phyloP scores from a whole-genome alignment of 129 eudicot species.

The Oenanthe sinensis region DNA sequence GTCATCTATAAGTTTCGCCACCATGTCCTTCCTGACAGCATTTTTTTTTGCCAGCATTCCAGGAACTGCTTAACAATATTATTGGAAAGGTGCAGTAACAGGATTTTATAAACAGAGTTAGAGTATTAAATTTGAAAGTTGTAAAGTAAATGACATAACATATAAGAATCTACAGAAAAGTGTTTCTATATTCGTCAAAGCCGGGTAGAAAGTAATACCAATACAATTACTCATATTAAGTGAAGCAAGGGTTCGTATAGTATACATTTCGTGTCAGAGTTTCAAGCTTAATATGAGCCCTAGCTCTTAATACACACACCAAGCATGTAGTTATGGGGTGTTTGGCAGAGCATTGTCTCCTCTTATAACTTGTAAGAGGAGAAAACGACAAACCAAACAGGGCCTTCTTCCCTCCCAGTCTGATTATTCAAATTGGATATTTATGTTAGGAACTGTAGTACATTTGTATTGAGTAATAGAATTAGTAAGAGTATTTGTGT shows the following conservation, averaged over 20 bases:
- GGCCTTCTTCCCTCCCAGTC: no score
- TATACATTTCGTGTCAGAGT: not conserved
- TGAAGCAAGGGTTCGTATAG: not conserved
- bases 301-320: not conserved
- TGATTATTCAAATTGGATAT: no score
- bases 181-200: not conserved
- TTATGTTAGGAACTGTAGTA: no score
- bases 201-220: not conserved
- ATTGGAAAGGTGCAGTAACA: not conserved
- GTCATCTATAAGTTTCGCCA: conserved; percentile 86
- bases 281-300: not conserved
- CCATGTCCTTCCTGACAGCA: conserved; percentile 61
- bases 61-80: conserved; percentile 39
- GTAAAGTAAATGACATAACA: not conserved
- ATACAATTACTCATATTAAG: not conserved
- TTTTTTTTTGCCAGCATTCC: conserved; percentile 75
- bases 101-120: not conserved
- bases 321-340: no score
- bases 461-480: no score
- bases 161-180: not conserved
- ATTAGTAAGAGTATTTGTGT: no score
- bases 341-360: no score
- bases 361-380: no score
- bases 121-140: not conserved
- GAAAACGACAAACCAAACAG: no score